Base-by-base conservation (phyloP, 163 green algal species). In the Scenedesmus sp. region DNA sequence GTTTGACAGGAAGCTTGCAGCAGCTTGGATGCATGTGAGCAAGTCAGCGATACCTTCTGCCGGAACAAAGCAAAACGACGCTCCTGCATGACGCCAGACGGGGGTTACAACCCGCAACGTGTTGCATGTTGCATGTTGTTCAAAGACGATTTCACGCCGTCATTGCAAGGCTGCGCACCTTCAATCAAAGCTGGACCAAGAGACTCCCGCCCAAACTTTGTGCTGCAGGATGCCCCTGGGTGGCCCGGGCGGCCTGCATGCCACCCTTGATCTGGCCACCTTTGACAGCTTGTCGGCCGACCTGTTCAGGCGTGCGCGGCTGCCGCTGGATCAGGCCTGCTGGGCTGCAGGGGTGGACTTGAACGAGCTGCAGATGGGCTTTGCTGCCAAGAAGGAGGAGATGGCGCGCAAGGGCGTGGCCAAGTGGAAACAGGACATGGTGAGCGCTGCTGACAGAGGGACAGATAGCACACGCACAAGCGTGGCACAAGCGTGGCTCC, bases 291-390 rank as follows among this genome's bases (percentile, higher is more conserved):
- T 96, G 57, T 95, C 91, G 0, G 91, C 79, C 59, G 88, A 95
- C 10, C 94, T 98, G 52, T 99, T 97, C 95, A 88, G 94, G 1
- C 91, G 95, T 2, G 94, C 94, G 13, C 82, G 96, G 2, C 82
- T 96, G 83, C 94, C 97, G n/a, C 81, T 99, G 59, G 97, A 99
- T 91, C 88, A 93, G 89, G 93, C 92, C 5, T 96, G 94, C 84
- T 95, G 94, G 94, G 92, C 97, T 87, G 97, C 97, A 16, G 97
- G 97, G 13, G 96, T 99, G 26, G 97, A 99, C 89, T 88, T 98
- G 26, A 95, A 96, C 74, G 94, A 95, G 59, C 89, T 94, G 64
- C 85, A 96, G 34, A 88, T 93, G 52, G 93, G 94, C 34, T 92
- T 92, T 4, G 93, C 96, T 12, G 89, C 73, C 5, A 91, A 93